Evolutionary conservation across 2,329 filamentous ascomycete species (phyloP), one percentile per base, ranked within the genome.

Genomic region (Cyphellophora europaea): DNA sequence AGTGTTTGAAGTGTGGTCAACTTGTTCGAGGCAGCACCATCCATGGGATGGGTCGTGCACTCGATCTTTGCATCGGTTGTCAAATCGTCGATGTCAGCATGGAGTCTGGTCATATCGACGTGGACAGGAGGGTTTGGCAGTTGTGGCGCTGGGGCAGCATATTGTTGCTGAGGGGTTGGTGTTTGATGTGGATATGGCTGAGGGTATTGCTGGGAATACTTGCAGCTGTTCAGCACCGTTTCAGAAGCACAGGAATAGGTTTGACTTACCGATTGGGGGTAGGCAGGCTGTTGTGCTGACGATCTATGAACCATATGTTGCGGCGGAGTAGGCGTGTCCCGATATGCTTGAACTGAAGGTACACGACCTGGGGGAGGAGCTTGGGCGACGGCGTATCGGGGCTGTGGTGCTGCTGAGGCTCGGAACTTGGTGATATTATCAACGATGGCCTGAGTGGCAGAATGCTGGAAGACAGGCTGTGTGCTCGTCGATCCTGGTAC

Each of bases 401-500:
- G 69, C 11, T 18, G 30, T 16, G 36, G 4, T n/a, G 41, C 38
- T 51, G 65, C 63, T n/a, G 71, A 67, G 29, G 72, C 74, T 42
- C 72, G 70, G 34, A 83, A 86, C 59, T 91, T 94, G 58, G 91
- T 85, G 40, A 98, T 69, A 33, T 89, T 88, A 59, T 86, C 93
- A 59, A 98, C 91, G 48, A 98, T 96, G 28, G 85, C 84, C 34
- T 82, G 76, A 28, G 89, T 93, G 39, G 88, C 76, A 38, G 96
- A 87, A 25, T 77, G 72, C 17, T 86, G 76, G 54, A 98, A 98
- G 33, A 98, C 89, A 5, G 91, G 88, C 43, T 85, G 77, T n/a
- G 80, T 80, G 52, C 94, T 89, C 55, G 93, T 77, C 11, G 91
- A 94, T 32, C 89, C 91, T 2, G 89, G 87, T 11, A 96, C 87